Base-by-base conservation (phyloP, 2,329 filamentous ascomycete genomes). In the Aspergillus sp. region DNA sequence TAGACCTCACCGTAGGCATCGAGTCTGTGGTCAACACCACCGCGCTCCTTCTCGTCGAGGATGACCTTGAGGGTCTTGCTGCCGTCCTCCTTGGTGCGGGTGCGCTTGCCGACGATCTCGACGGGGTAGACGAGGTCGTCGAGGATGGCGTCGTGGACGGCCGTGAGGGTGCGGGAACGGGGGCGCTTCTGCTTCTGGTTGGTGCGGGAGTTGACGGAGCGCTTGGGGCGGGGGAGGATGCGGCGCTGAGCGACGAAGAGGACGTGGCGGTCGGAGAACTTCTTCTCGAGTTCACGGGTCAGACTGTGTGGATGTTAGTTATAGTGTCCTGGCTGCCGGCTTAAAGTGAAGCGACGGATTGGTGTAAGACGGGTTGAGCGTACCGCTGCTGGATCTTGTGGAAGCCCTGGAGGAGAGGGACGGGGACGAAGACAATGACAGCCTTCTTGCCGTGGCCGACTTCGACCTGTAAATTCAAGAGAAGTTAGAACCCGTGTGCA, bases 381-480 rank as follows among this genome's bases (percentile, higher is more conserved):
- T 93, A 98, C 94, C 95, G 93, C 88, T 98, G 95, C 89, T 99
- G 95, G 81, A 97, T 92, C 81, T 95, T 93, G 91, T 98, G 95
- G 92, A 97, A 99, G 82, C 92, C 92, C 83, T 90, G 87, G 82
- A 99, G 92, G 84, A 96, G 92, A 85, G 95, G 95, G 83, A 99
- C 95, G 82, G 95, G 95, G 88, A 99, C 95, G 91, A 99, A 99
- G 91, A 99, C 96, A 88, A 97, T 94, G 87, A 99, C 95, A 81
- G 95, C 95, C 91, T 98, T 99, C 90, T 97, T 97, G 90, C 95
- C 95, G 88, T 98, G 93, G 87, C 95, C 95, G 86, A 98, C 94
- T 88, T 99, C 95, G 88, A 99, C 95, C 95, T 99, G 79, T 19
- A 76, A 79, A 80, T 79, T 81, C 9, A 54, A 57, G 57, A 51